Conservation (phyloP, 257 asterid genomes). For the Ligustrum vulgare region DNA sequence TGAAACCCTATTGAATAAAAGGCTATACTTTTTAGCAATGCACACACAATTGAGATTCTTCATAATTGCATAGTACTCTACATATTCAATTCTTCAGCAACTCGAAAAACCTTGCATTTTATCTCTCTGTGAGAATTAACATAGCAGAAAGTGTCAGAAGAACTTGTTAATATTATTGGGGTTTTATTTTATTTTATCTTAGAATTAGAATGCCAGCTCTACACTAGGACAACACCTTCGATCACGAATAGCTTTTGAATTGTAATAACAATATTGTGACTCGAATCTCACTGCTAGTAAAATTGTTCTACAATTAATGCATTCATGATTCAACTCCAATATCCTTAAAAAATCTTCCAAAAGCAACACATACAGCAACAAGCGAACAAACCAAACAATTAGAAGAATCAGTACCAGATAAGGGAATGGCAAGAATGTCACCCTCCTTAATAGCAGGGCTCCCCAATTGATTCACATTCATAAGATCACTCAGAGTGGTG, state of each 20-base stretch:
- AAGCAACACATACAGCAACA: background rate
- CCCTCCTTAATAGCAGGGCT: constrained; percentile 64
- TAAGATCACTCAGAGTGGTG: constrained; percentile 83
- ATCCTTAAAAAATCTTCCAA: background rate
- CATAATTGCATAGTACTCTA: background rate
- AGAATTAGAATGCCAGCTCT: too few relatives aligned
- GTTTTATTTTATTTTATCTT: background rate
- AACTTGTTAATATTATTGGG: background rate
- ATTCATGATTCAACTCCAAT: background rate
- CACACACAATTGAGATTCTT: background rate
- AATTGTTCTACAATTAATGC: background rate
- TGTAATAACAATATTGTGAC: background rate
- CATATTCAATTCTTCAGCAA: background rate
- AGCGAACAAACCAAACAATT: background rate
- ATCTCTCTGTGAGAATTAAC: background rate
- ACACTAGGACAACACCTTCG: too few relatives aligned
- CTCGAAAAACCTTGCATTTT: background rate
- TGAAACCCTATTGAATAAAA: background rate
- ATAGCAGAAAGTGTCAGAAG: background rate
- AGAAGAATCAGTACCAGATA: constrained; percentile 55
- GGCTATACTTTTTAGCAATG: background rate
- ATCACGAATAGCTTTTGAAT: background rate
- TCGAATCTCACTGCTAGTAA: background rate
- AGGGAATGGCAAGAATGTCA: constrained; percentile 87
- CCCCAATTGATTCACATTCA: constrained; percentile 78